A percentile compares a stretch with the other conserved stretches of the same genome.
Conservation (phyloP, 345 rosid genomes). For the Ceriops decandra region DNA sequence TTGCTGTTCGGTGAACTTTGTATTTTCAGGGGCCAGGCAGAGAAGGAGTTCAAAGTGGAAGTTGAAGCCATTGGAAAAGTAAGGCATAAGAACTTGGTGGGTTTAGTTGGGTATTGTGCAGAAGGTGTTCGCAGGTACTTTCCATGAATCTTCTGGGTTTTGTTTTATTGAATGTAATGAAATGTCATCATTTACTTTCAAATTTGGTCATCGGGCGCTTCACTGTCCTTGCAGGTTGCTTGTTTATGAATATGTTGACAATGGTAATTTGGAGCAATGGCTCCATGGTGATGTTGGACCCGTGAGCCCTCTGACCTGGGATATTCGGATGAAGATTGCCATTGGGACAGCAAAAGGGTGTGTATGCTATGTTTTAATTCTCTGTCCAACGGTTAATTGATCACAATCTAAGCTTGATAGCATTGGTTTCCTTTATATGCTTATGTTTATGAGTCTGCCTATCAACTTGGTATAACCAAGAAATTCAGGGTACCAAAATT, state of each 20-base stretch:
- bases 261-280: slow-evolving; percentile 98
- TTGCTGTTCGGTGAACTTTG: neutral
- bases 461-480: neutral
- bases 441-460: neutral
- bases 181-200: neutral
- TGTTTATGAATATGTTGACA: slow-evolving; percentile 82
- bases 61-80: slow-evolving; percentile 97
- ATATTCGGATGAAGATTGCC: slow-evolving; percentile 84
- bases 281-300: slow-evolving; percentile 91
- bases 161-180: neutral
- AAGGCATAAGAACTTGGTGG: slow-evolving; percentile 91
- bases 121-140: slow-evolving; percentile 74
- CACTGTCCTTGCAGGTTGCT: slow-evolving; percentile 63
- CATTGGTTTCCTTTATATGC: neutral
- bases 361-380: neutral
- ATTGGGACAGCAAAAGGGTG: slow-evolving; percentile 94
- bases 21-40: slow-evolving; percentile 81
- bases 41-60: slow-evolving; percentile 92
- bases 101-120: slow-evolving; percentile 85
- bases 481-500: no score
- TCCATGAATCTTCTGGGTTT: neutral
- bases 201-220: neutral
- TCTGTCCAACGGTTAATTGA: neutral
- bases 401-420: neutral
- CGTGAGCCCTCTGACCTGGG: slow-evolving; percentile 86